phyloP scores from a whole-genome alignment of 768 basidiomycete genomes.

The Tricholoma hemisulphureum region DNA sequence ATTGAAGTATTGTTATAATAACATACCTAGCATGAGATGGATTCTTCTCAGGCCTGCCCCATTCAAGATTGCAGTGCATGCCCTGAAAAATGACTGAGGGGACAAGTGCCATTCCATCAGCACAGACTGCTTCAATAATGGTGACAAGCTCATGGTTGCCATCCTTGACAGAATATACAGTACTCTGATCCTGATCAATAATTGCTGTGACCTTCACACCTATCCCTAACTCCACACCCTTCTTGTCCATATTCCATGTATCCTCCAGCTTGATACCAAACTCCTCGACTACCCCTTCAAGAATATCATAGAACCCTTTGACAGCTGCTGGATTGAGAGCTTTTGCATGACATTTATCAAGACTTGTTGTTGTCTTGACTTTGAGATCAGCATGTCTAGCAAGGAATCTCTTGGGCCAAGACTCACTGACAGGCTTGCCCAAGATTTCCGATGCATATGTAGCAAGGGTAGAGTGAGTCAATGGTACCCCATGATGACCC shows the following conservation, averaged over 20 bases:
- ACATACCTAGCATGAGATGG: background rate
- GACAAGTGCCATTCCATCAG: constrained; percentile 37
- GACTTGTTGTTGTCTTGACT: background rate
- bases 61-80: constrained; percentile 12
- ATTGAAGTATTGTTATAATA: background rate
- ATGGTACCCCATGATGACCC: constrained; percentile 19
- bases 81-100: constrained; percentile 42
- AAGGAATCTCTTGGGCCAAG: constrained; percentile 15
- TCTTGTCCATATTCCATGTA: constrained; percentile 16
- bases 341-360: background rate
- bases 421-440: constrained; percentile 11
- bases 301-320: background rate
- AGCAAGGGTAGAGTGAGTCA: background rate
- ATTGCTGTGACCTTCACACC: constrained; percentile 13
- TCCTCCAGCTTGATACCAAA: background rate
- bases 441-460: constrained; percentile 11
- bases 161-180: constrained; percentile 19
- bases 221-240: constrained; percentile 28
- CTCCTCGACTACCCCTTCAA: background rate
- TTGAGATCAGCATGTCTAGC: constrained; percentile 19
- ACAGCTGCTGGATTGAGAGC: background rate
- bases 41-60: constrained; percentile 8
- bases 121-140: constrained; percentile 42
- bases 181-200: constrained; percentile 16
- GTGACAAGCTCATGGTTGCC: constrained; percentile 44